Evolutionary conservation across 139 green algal genomes (phyloP), one percentile per base, ranked within the genome.

Genomic region (Spirogloea muscicola): DNA sequence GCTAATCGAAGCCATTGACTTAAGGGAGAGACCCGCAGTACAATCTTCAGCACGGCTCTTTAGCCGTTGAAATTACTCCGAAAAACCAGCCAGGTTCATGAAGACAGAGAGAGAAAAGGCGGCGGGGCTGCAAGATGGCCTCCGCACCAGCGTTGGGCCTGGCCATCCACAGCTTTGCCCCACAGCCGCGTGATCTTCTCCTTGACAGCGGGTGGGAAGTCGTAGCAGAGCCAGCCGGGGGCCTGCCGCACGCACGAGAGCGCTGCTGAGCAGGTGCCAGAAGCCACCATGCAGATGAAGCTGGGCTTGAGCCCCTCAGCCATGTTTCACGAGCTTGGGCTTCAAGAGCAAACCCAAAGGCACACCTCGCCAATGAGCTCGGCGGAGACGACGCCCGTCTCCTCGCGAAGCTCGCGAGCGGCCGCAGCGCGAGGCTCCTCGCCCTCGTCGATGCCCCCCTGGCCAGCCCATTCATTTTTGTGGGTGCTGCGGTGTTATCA

Each of bases 371-470:
- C 67, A 25, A 82, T 25, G 25, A 82, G 13, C 66, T 79, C 31
- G 1, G 65, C 74, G 13, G 58, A 63, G 51, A 41, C 36, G 34
- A 82, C 49, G 37, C 74, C 74, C 6, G 74, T 82, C 74, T 82
- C 74, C 74, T 82, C 74, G 27, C 74, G 16, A 37, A 82, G 66
- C 64, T 82, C 74, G 21, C 74, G 42, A 49, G 77, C 36, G 10
- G 74, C 74, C 3, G 74, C 74, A 25, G 38, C 34, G 21, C 9
- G 9, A 37, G 71, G 36, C 33, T 59, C 37, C 67, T 82, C 74
- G 27, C 64, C 64, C 4, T 42, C 68, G 42, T 82, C 74, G 49
- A 82, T 82, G 29, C 74, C 74, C 9, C 74, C 74, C 74, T 82
- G 70, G 34, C 25, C 21, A 55, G 46, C 21, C 21, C 46, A 55